Evolutionary conservation across 176 grass and related monocot species (phyloP), one percentile per base, ranked within the genome.

Genomic region (Puya raimondii): DNA sequence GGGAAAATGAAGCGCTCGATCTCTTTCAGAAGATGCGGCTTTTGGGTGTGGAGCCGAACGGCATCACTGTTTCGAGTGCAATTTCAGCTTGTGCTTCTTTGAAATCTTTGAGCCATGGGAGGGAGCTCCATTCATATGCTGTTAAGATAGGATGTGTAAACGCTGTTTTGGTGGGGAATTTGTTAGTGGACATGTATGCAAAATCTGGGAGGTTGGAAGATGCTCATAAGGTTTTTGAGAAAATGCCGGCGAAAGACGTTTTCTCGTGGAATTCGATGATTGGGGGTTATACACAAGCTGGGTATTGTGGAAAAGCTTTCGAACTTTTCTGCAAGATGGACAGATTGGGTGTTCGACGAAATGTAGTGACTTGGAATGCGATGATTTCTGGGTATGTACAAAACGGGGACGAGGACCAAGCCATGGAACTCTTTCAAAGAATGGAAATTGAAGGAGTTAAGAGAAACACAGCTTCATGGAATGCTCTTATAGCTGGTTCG

Each of bases 251-350:
- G 53, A 88, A 91, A 78, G 89, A 88, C 63, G 82, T 91, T 49
- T 88, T 91, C 82, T 88, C 84, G 22, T 91, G 82, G 89, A 91
- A 91, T 80, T 91, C 89, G 69, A 88, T 91, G 82, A 67, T 91
- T 83, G 67, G 79, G 83, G 85, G 85, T 48, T 91, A 85, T 70
- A 61, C 85, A 23, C 85, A 84, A 61, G 79, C 73, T 3, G 85
- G 85, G 26, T 91, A 88, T 50, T 91, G 82, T 47, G 85, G 89
- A 52, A 91, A 88, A 78, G 85, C 85, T 17, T 85, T 88, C 51
- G 89, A 85, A 33, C 76, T 91, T 50, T 91, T 91, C 80, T 83
- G 70, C 26, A 85, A 77, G 73, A 91, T 91, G 89, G 82, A 83
- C 48, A 78, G 48, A 63, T 64, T 53, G 70, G 82, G 82, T 54